Conservation (phyloP, 768 basidiomycete species). For the Chalciporus sphaerocephalus region DNA sequence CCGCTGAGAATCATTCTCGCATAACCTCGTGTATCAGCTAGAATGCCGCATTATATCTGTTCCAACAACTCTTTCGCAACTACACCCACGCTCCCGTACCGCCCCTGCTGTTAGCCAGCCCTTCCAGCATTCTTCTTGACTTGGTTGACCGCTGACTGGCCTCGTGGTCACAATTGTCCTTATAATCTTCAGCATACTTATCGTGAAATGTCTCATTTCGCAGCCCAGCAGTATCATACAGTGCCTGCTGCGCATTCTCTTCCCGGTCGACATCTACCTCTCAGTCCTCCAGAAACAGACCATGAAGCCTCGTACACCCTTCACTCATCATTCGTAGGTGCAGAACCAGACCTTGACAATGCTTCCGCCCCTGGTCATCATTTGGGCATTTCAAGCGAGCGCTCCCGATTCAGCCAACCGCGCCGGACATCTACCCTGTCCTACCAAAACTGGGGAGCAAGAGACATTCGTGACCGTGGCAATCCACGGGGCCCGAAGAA, state of each 20-base stretch:
- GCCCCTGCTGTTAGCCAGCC: constrained; percentile 6
- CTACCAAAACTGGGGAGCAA: constrained; percentile 48
- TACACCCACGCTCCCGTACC: neutral
- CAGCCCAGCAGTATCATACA: constrained; percentile 42
- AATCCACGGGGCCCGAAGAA: constrained; percentile 41
- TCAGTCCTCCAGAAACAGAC: constrained; percentile 42
- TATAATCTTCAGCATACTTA: neutral
- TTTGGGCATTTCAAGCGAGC: constrained; percentile 5
- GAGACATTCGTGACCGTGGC: constrained; percentile 42
- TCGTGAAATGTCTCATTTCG: constrained; percentile 39
- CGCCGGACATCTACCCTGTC: constrained; percentile 48
- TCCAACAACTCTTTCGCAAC: neutral
- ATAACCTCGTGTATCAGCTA: constrained; percentile 14
- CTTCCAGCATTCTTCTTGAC: neutral
- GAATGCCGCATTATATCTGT: constrained; percentile 9
- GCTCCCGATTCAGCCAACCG: constrained; percentile 28
- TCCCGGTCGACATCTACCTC: constrained; percentile 30
- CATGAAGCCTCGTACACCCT: constrained; percentile 3
- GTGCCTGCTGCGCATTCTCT: constrained; percentile 19
- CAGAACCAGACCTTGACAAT: constrained; percentile 15
- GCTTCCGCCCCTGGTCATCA: neutral
- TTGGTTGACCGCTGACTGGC: neutral
- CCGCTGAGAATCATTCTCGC: constrained; percentile 17
- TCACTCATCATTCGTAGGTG: neutral
- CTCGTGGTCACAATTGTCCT: neutral